Conservation (phyloP, 768 basidiomycete species). For the Termitomyces sp. region DNA sequence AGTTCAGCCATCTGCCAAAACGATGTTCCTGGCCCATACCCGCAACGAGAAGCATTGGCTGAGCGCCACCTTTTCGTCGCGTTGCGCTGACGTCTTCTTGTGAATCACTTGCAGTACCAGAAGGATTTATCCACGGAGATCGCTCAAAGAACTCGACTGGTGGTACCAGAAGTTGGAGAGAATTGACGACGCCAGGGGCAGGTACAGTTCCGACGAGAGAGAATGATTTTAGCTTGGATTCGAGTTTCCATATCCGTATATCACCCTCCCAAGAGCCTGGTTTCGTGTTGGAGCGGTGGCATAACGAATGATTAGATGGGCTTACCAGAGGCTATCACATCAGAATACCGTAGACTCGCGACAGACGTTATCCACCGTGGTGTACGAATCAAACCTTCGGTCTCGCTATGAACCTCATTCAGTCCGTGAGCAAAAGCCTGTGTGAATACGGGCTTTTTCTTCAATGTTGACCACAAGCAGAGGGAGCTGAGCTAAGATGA, state of each 20-base stretch:
- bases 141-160: slow-evolving; percentile 42
- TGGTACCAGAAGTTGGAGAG: slow-evolving; percentile 73
- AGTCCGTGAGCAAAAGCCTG: slow-evolving; percentile 86
- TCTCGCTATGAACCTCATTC: slow-evolving; percentile 63
- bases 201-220: slow-evolving; percentile 58
- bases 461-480: slow-evolving; percentile 84
- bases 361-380: slow-evolving; percentile 93
- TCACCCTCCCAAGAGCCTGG: slow-evolving; percentile 92
- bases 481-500: slow-evolving; percentile 58
- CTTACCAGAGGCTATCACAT: slow-evolving; percentile 85
- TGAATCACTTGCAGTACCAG: not conserved
- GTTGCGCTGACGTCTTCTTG: not conserved
- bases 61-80: slow-evolving; percentile 19
- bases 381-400: slow-evolving; percentile 69
- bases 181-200: slow-evolving; percentile 83
- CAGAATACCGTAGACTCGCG: slow-evolving; percentile 80
- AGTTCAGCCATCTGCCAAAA: slow-evolving; percentile 82
- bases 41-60: slow-evolving; percentile 61
- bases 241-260: slow-evolving; percentile 90
- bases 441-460: slow-evolving; percentile 94
- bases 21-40: slow-evolving; percentile 87
- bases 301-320: not conserved
- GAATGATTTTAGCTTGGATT: slow-evolving; percentile 76
- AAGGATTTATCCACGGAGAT: slow-evolving; percentile 28
- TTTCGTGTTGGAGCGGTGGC: not conserved